A percentile compares a stretch with the other conserved stretches of the same genome.
Evolutionary conservation across 805 yeast genomes (phyloP).

Genomic region (Saccharomyces eubayanus): DNA sequence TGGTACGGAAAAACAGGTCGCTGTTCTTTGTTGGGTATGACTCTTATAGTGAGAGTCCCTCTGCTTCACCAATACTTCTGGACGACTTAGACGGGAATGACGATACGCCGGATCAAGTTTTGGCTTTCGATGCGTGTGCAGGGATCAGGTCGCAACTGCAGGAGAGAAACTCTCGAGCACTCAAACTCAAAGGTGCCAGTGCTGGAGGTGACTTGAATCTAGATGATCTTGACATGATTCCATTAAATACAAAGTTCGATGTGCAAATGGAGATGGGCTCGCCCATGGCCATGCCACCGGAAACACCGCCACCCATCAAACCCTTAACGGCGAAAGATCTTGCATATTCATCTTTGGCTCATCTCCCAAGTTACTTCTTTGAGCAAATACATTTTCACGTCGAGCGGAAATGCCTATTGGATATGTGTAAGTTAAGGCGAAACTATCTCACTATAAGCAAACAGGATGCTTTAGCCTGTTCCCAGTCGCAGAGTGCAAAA

Average conservation of each 20-base stretch:
- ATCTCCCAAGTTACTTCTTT: background rate
- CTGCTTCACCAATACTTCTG: background rate
- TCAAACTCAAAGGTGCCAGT: background rate
- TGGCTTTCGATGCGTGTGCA: background rate
- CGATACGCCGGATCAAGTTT: background rate
- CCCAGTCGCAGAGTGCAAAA: background rate
- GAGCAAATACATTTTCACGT: background rate
- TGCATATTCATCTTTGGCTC: background rate
- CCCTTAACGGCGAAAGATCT: background rate
- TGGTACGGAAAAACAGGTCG: background rate
- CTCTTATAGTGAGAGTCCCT: background rate
- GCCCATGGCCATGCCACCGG: conserved; percentile 15
- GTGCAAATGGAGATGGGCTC: conserved; percentile 26
- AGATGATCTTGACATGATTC: conserved; percentile 29
- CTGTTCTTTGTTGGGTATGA: background rate
- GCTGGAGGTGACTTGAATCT: background rate
- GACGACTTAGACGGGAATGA: background rate
- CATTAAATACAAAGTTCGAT: conserved; percentile 24
- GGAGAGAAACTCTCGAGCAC: background rate
- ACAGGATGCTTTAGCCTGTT: background rate
- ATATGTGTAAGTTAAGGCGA: background rate
- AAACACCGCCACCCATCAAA: background rate
- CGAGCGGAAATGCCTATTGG: background rate
- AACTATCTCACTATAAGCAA: background rate
- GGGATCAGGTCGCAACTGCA: background rate